Evolutionary conservation across 306 rosid species (phyloP), one percentile per base, ranked within the genome.

Genomic region (Parietaria judaica): DNA sequence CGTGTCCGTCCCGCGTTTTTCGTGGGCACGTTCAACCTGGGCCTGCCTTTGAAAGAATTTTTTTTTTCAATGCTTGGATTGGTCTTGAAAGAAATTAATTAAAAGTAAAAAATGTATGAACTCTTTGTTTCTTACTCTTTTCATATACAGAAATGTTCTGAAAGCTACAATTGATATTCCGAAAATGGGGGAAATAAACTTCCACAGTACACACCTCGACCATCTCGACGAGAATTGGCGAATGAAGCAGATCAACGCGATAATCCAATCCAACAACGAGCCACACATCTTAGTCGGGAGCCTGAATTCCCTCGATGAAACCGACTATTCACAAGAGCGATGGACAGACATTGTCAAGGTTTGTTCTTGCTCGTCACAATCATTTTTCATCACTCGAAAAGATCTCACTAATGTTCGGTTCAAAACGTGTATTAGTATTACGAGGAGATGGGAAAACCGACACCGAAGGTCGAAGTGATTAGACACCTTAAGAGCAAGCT

Each of bases 301-400:
- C 38, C 89, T 94, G 48, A 94, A 94, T 71, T 82, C 95, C 45
- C 88, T 94, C 0, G 90, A 94, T 3, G 92, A 79, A 75, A 77
- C 99, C 0, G 99, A 88, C 69, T 94, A 94, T 68, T 94, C 95
- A 4, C 85, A 79, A 74, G 88, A 94, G 74, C 84, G 99, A 74
- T 94, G 99, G 99, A 81, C 84, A 59, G 97, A 94, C 72, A 94
- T 94, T 56, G 86, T 88, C n/a, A 92, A 86, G 88, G 96, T 91
- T 46, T 74, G 36, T 10, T 13, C 10, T 47, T 4, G 14, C 48
- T 3, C 8, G 66, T 57, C 12, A 38, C 13, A 41, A 36, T 51
- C 14, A 36, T 13, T 3, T 34, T 62, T 14, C 41, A 8, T 37
- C 56, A 36, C 3, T 51, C 8, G n/a, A 5, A 34, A 38, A 6